A percentile compares a stretch with the other conserved stretches of the same genome.
These are phyloP conservation scores for Aspergillus costaricaensis DNA, from an alignment of 2,329 filamentous ascomycete species.

Conservation along the genomic window DNA sequence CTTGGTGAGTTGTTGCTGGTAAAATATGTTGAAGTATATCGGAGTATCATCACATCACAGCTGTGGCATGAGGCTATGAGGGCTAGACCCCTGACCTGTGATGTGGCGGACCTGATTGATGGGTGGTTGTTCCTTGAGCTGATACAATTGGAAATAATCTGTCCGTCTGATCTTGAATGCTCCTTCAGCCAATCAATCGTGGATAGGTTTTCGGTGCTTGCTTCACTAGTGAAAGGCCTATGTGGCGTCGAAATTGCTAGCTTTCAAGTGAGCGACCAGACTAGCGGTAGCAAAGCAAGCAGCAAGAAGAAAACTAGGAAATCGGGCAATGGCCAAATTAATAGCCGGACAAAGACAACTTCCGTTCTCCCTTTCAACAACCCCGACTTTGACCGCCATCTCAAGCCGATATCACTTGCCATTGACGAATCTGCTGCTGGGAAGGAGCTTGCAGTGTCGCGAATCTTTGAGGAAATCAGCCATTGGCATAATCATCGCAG, in stretches of 20 bases:
- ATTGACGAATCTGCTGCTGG: constrained; percentile 14
- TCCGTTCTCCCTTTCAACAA: constrained; percentile 29
- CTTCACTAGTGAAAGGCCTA: constrained; percentile 4
- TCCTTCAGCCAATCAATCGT: constrained; percentile 14
- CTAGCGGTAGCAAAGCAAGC: background rate
- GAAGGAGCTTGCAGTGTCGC: constrained; percentile 12
- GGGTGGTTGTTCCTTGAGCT: constrained; percentile 48
- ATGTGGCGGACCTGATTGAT: constrained; percentile 59
- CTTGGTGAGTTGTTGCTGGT: constrained; percentile 29
- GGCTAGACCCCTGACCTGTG: constrained; percentile 34
- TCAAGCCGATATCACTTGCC: constrained; percentile 26
- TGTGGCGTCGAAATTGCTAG: constrained; percentile 1
- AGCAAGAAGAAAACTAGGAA: background rate
- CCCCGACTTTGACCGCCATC: constrained; percentile 29
- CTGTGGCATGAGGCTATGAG: constrained; percentile 37
- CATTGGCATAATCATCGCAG: constrained; percentile 38
- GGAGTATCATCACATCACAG: constrained; percentile 39
- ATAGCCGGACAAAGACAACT: background rate
- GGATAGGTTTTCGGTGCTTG: constrained; percentile 17
- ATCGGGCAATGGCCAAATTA: too few species aligned
- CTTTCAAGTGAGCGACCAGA: too few species aligned
- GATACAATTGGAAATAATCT: constrained; percentile 13
- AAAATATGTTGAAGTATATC: constrained; percentile 40
- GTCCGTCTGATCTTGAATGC: background rate
- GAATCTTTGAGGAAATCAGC: constrained; percentile 33